Evolutionary conservation across 1,139 yeast species (phyloP).

Genomic region (Hyphopichia wangnamkhiaoensis): DNA sequence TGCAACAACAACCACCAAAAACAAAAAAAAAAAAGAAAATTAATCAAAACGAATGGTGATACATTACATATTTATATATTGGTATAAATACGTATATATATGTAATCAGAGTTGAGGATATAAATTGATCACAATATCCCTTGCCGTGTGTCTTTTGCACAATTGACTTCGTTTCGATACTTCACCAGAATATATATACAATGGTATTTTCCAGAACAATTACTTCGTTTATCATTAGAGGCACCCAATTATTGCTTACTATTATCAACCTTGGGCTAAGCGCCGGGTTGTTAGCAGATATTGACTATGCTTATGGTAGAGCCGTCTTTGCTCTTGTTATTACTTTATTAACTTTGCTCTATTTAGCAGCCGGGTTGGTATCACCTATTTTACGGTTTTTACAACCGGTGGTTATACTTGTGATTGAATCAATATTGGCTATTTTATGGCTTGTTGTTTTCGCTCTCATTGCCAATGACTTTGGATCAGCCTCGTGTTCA

Average conservation of each 20-base stretch:
- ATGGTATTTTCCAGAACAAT: too few species aligned
- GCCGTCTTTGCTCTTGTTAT: slow-evolving; percentile 22
- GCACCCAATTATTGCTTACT: slow-evolving; percentile 15
- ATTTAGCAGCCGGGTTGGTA: slow-evolving; percentile 15
- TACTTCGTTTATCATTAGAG: slow-evolving; percentile 4
- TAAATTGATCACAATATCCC: too few species aligned
- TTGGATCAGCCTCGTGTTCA: slow-evolving; percentile 22
- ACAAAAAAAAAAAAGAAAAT: too few species aligned
- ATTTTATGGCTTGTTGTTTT: slow-evolving; percentile 26
- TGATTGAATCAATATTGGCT: slow-evolving; percentile 25
- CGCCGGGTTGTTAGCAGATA: slow-evolving; percentile 13
- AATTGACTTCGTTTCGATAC: too few species aligned
- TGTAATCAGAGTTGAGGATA: too few species aligned
- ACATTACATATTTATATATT: too few species aligned
- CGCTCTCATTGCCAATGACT: slow-evolving; percentile 25
- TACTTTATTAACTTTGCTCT: slow-evolving; percentile 23
- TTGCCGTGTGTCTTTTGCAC: too few species aligned
- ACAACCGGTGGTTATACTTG: slow-evolving; percentile 16
- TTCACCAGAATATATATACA: too few species aligned
- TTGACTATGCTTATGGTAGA: slow-evolving; percentile 9
- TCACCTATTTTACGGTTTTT: slow-evolving; percentile 10
- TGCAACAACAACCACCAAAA: too few species aligned
- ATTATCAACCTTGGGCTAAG: slow-evolving; percentile 15
- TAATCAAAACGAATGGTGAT: too few species aligned
- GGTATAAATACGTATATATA: too few species aligned